Evolutionary conservation across 2,329 filamentous ascomycete species (phyloP), one percentile per base, ranked within the genome.

Genomic region (Microascus cirrosus): DNA sequence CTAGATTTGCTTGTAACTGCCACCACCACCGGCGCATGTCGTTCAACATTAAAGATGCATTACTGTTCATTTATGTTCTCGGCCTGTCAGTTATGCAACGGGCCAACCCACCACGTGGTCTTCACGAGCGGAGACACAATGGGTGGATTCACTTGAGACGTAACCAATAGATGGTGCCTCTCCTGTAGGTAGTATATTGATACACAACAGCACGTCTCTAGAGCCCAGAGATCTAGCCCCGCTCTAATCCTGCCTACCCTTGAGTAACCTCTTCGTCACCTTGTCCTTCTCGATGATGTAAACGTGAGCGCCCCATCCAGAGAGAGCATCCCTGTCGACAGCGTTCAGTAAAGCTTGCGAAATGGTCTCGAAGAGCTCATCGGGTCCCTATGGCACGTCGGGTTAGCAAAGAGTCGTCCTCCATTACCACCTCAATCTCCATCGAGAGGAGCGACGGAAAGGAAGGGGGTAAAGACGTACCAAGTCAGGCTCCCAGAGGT

Each of bases 201-300:
- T 59, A 59, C 58, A 57, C 42, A 32, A 42, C 32, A 50, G 45
- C 34, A 56, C n/a, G 55, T 48, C 24, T 32, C 8, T 28, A 57
- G 3, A 57, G 42, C 24, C n/a, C 55, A 48, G 32, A 28, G 24
- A 65, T 62, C 45, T 52, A 25, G 32, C 20, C 13, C n/a, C 24
- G 15, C 35, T 13, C 22, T 18, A 45, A 73, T 97, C 93, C 78
- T 97, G 93, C 79, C 92, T 85, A 70, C 92, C 92, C 85, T 97
- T 97, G 73, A 99, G 80, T 85, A 99, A 84, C 73, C 94, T 83
- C 87, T 97, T 96, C 69, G 94, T 97, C 62, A 99, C 90, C 88
- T 97, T 97, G 78, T 96, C 92, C 83, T 99, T 99, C 81, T 97
- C 94, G 73, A 99, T 95, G 70, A 99, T 95, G 78, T 97, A 99